Evolutionary conservation across 805 yeast genomes (phyloP).

Genomic region (Schwanniomyces yamadae): DNA sequence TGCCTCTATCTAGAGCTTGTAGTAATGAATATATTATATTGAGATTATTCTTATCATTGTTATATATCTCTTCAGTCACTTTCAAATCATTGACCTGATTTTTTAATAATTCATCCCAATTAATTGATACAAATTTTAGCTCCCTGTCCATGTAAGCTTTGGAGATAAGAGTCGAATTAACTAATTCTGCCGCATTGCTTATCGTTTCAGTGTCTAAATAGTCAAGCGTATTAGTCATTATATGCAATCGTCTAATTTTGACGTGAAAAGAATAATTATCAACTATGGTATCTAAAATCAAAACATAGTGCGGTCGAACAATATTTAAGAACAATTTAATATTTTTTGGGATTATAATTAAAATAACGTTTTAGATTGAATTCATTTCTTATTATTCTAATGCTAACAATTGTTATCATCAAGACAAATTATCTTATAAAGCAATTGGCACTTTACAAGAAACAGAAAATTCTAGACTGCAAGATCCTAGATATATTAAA

Average conservation of each 20-base stretch:
- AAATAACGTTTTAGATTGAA: too few relatives aligned
- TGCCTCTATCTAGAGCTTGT: slow-evolving; percentile 31
- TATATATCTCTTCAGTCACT: slow-evolving; percentile 29
- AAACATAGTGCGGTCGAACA: too few relatives aligned
- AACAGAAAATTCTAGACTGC: too few relatives aligned
- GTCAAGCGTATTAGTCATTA: slow-evolving; percentile 5
- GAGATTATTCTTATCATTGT: slow-evolving; percentile 37
- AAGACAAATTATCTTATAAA: too few relatives aligned
- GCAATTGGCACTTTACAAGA: too few relatives aligned
- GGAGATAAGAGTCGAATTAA: slow-evolving; percentile 33
- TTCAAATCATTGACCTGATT: slow-evolving; percentile 25
- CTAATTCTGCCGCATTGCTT: slow-evolving; percentile 33
- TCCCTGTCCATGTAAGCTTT: slow-evolving; percentile 35
- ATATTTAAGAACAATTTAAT: too few relatives aligned
- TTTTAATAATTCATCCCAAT: slow-evolving; percentile 30
- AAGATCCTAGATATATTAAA: too few relatives aligned
- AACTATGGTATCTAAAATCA: too few relatives aligned
- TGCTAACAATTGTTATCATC: too few relatives aligned
- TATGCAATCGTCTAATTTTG: too few relatives aligned
- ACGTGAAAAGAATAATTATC: background rate
- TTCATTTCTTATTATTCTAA: too few relatives aligned
- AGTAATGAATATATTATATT: slow-evolving; percentile 36
- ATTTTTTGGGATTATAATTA: too few relatives aligned
- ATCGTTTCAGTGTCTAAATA: slow-evolving; percentile 33
- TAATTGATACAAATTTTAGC: slow-evolving; percentile 32